Base-by-base conservation (phyloP, 345 rosid genomes). In the Gossypium arboreum region DNA sequence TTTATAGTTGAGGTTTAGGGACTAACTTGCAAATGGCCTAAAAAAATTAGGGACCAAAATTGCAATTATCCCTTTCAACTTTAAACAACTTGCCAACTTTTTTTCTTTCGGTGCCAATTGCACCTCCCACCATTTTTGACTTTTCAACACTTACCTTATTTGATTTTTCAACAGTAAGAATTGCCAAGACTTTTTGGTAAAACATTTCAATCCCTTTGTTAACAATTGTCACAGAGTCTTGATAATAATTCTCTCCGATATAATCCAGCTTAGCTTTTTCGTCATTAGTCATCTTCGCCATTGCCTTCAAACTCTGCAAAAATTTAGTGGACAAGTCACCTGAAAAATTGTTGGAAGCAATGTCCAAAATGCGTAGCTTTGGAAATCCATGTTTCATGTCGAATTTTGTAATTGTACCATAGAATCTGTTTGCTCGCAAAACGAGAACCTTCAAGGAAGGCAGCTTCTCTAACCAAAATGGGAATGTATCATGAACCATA, bases 271-370 rank as follows among this genome's bases (percentile, higher is more conserved):
- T 61, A 47, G 34, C 17, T 0, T 66, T 24, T 12, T 4, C 29
- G 0, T 0, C 18, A 2, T 17, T 2, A 0, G 3, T 17, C 12
- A 18, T 25, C 2, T 45, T 2, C 18, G 4, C 34, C 83, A 77
- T 56, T 11, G 73, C 62, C 9, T 66, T 61, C 60, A 68, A 72
- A 12, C 7, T 17, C 22, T 29, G 18, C 22, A 68, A 34, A 56
- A 51, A 59, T 15, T 39, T 20, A n/a, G 11, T 3, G 18, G 57
- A 76, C 17, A 78, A n/a, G 1, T n/a, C 11, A 10, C 81, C 75
- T 3, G 74, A 13, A 55, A 82, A 62, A 0, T 68, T 34, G 51
- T 73, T 76, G 4, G 13, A 44, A 29, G 75, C 72, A 18, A 67
- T 54, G 39, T 68, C 70, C 48, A 58, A 0, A 20, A 75, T 55